Evolutionary conservation across 768 basidiomycete species (phyloP).

Genomic region (Kwoniella sp.): DNA sequence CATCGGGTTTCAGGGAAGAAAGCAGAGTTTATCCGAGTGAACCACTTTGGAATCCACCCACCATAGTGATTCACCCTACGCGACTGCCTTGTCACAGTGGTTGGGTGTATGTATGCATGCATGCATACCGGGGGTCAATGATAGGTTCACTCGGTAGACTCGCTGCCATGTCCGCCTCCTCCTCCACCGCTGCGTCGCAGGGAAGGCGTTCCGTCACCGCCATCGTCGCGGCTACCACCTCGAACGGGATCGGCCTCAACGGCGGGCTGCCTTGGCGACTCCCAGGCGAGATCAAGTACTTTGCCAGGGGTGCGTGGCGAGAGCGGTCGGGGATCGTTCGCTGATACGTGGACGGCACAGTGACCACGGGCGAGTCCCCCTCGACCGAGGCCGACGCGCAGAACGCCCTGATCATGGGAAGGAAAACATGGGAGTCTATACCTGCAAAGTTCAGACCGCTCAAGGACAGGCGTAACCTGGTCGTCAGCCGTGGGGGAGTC

Average conservation of each 20-base stretch:
- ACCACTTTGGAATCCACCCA: too few relatives aligned
- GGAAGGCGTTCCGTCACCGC: conserved; percentile 58
- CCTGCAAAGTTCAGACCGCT: conserved; percentile 79
- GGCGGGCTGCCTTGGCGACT: conserved; percentile 81
- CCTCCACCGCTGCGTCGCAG: not conserved
- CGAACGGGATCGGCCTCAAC: conserved; percentile 79
- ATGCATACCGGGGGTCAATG: too few relatives aligned
- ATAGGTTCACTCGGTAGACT: too few relatives aligned
- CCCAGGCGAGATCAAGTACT: conserved; percentile 84
- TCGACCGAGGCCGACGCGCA: conserved; percentile 52
- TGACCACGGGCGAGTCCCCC: conserved; percentile 44
- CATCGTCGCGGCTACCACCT: conserved; percentile 84
- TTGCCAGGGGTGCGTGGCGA: conserved; percentile 73
- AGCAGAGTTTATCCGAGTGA: too few relatives aligned
- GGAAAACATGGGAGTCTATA: conserved; percentile 97
- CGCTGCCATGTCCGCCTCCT: not conserved
- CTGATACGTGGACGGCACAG: conserved; percentile 15
- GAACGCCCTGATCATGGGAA: conserved; percentile 89
- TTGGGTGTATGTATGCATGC: too few relatives aligned
- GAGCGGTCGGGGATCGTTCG: not conserved
- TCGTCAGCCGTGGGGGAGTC: conserved; percentile 61
- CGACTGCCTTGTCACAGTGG: too few relatives aligned
- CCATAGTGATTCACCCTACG: too few relatives aligned
- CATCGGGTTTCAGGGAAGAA: too few relatives aligned
- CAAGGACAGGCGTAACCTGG: conserved; percentile 67